Conservation (phyloP, 1,284 basidiomycete genomes). For the Naganishia sp. region DNA sequence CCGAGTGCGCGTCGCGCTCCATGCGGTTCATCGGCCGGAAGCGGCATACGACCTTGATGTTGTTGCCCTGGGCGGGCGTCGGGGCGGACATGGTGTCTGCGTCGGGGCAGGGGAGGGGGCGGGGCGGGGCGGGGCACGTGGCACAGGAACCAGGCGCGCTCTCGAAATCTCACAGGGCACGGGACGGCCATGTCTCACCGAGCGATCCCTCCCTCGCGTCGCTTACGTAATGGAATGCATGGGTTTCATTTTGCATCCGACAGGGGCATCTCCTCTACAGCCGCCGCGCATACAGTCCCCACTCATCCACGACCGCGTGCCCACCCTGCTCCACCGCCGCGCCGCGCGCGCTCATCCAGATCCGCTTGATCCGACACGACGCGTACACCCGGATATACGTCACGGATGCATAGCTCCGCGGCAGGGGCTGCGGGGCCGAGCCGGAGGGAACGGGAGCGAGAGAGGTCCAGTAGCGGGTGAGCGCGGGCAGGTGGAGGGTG, state of each 20-base stretch:
- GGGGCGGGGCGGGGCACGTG: too few relatives aligned
- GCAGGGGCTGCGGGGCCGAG: constrained; percentile 50
- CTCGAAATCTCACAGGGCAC: too few relatives aligned
- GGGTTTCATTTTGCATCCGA: too few relatives aligned
- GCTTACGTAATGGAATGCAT: too few relatives aligned
- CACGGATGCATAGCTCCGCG: constrained; percentile 64
- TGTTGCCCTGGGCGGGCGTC: constrained; percentile 52
- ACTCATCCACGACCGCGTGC: constrained; percentile 38
- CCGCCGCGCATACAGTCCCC: constrained; percentile 37
- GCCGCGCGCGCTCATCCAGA: constrained; percentile 66
- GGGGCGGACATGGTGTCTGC: constrained; percentile 5
- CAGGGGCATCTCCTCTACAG: neutral
- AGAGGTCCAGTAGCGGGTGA: constrained; percentile 66
- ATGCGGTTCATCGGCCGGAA: constrained; percentile 95
- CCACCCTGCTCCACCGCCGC: constrained; percentile 44
- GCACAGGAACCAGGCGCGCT: too few relatives aligned
- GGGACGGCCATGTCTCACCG: too few relatives aligned
- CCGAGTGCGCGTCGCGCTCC: constrained; percentile 84
- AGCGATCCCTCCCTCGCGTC: too few relatives aligned
- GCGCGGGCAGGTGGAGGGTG: constrained; percentile 62
- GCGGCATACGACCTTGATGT: constrained; percentile 60
- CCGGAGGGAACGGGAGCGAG: constrained; percentile 37
- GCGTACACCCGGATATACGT: constrained; percentile 76
- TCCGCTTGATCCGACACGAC: constrained; percentile 72
- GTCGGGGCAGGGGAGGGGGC: neutral